Percentiles rank a stretch among this genome's conserved stretches.
phyloP scores from a whole-genome alignment of 768 basidiomycete species.

The Mycena kentingensis region DNA sequence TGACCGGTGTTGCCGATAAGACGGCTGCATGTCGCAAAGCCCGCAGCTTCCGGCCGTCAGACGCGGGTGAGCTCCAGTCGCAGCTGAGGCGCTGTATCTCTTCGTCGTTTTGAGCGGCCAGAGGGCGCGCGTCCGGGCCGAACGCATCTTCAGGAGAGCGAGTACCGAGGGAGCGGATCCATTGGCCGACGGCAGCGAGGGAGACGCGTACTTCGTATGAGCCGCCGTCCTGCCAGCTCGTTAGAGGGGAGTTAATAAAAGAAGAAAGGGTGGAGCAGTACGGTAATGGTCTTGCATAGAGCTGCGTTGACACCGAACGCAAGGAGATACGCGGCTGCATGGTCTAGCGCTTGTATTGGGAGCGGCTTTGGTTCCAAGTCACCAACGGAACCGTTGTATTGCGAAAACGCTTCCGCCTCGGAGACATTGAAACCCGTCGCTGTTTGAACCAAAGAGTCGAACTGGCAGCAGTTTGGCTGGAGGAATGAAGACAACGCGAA shows the following conservation, averaged over 20 bases:
- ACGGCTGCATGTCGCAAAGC: slow-evolving; percentile 49
- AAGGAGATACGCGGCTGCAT: slow-evolving; percentile 59
- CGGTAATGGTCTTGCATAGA: slow-evolving; percentile 52
- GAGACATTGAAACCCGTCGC: slow-evolving; percentile 61
- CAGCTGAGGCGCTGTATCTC: slow-evolving; percentile 41
- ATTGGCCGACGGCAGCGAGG: slow-evolving; percentile 55
- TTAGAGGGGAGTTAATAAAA: background rate
- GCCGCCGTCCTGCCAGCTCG: slow-evolving; percentile 51
- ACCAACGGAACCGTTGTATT: slow-evolving; percentile 25
- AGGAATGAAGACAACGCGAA: background rate
- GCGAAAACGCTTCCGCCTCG: slow-evolving; percentile 51
- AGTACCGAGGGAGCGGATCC: slow-evolving; percentile 57
- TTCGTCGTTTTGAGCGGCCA: slow-evolving; percentile 39
- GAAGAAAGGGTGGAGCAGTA: slow-evolving; percentile 26
- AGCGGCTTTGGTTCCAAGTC: slow-evolving; percentile 35
- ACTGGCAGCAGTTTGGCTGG: slow-evolving; percentile 38
- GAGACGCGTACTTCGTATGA: slow-evolving; percentile 64
- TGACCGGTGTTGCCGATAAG: slow-evolving; percentile 44
- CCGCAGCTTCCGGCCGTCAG: slow-evolving; percentile 34
- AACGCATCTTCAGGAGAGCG: slow-evolving; percentile 44
- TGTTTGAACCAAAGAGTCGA: slow-evolving; percentile 67
- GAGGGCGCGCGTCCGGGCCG: slow-evolving; percentile 34
- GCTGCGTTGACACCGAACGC: slow-evolving; percentile 62
- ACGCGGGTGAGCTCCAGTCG: slow-evolving; percentile 32
- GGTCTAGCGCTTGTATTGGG: slow-evolving; percentile 63